phyloP scores from a whole-genome alignment of 2,329 filamentous ascomycete species.

The Botrytis cinerea region DNA sequence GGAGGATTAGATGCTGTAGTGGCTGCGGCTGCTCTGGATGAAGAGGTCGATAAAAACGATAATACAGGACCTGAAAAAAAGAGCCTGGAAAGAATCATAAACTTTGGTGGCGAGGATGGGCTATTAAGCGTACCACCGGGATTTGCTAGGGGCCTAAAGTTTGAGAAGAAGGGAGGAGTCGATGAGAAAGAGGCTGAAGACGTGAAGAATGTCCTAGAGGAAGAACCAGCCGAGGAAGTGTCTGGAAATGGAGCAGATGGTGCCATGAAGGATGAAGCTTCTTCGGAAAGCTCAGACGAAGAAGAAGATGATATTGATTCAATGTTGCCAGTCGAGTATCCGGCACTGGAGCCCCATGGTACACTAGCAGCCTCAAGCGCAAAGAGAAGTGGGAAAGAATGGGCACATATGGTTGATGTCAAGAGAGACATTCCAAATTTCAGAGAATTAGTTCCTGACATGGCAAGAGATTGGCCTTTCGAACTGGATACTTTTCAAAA shows the following conservation, averaged over 20 bases:
- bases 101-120: constrained; percentile 74
- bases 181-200: constrained; percentile 52
- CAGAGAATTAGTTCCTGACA: constrained; percentile 86
- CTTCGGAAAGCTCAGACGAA: constrained; percentile 44
- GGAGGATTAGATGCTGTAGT: constrained; percentile 87
- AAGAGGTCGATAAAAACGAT: constrained; percentile 63
- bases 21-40: constrained; percentile 80
- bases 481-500: constrained; percentile 98
- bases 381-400: constrained; percentile 78
- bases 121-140: constrained; percentile 83
- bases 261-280: constrained; percentile 40
- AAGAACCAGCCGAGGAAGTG: constrained; percentile 24
- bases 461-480: constrained; percentile 95
- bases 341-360: constrained; percentile 83
- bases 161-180: constrained; percentile 58
- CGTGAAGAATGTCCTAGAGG: constrained; percentile 21
- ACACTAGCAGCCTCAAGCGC: constrained; percentile 69
- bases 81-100: constrained; percentile 81
- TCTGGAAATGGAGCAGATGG: constrained; percentile 39
- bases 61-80: constrained; percentile 48
- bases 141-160: constrained; percentile 74
- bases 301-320: constrained; percentile 74
- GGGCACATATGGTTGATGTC: constrained; percentile 98
- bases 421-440: constrained; percentile 95
- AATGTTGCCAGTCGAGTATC: constrained; percentile 88